Evolutionary conservation across 495 filamentous ascomycete genomes (phyloP).

Genomic region (Xylaria grammica): DNA sequence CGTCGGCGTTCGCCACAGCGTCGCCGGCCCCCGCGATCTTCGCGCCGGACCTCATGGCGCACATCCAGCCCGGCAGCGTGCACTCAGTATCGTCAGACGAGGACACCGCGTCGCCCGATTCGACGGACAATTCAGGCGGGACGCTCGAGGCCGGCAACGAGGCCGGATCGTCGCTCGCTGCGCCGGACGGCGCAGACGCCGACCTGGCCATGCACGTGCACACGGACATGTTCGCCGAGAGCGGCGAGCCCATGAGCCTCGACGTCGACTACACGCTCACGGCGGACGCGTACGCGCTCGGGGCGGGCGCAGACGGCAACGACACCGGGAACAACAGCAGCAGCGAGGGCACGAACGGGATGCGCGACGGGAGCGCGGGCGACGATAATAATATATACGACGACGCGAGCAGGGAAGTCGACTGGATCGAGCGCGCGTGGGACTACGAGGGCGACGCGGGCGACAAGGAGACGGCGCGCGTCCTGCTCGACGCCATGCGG

Average conservation of each 20-base stretch:
- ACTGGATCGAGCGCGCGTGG: conserved; percentile 38
- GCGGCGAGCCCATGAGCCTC: neutral
- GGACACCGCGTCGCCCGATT: conserved; percentile 34
- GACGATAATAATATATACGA: conserved; percentile 24
- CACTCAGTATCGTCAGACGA: conserved; percentile 37
- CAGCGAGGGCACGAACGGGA: neutral
- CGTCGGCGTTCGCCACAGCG: neutral
- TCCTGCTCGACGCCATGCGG: conserved; percentile 33
- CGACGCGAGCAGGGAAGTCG: conserved; percentile 23
- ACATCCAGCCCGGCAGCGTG: conserved; percentile 32
- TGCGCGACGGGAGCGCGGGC: neutral
- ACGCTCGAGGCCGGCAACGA: neutral
- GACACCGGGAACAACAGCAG: neutral
- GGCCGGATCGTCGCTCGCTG: neutral
- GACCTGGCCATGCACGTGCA: conserved; percentile 7
- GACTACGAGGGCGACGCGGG: conserved; percentile 25
- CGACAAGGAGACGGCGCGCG: conserved; percentile 35
- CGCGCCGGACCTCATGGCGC: conserved; percentile 20
- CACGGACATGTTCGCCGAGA: conserved; percentile 14
- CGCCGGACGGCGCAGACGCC: neutral
- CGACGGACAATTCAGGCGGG: conserved; percentile 7
- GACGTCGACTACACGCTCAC: conserved; percentile 17
- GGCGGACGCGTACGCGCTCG: conserved; percentile 2
- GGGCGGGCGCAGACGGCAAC: neutral
- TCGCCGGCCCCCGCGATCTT: conserved; percentile 6